Evolutionary conservation across 371 early-diverging fungal genomes (phyloP), one percentile per base, ranked within the genome.

Genomic region (Dichotomocladium elegans): DNA sequence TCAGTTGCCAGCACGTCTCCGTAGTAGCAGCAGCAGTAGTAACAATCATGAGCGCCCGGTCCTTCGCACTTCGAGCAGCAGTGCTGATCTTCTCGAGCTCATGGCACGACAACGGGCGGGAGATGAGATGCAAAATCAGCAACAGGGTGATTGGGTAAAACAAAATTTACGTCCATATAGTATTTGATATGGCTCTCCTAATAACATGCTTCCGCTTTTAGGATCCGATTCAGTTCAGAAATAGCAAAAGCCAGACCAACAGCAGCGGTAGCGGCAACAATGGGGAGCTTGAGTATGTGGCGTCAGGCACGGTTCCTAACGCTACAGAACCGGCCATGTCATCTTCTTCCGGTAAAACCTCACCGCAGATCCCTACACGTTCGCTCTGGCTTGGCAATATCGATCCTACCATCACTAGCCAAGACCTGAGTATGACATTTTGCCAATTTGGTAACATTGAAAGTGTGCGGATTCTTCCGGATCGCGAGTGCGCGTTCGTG

Each of bases 331-430:
- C 12, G 5, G 5, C n/a, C 44, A 48, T 34, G 30, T 12, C 33
- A 17, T 28, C 55, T 54, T 56, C 60, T 17, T 49, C 59, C 22
- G 57, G 42, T 27, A 44, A 35, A 42, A 47, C 35, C 14, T 46
- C 54, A 11, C 43, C 64, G 26, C 77, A 74, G 47, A 57, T 68
- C 17, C 86, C 89, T 10, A 86, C 93, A 41, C 86, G 95, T 8
- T 92, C 94, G 8, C 78, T 98, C 21, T 96, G 96, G 95, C 80
- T 96, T 47, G 96, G 96, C 29, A 95, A 95, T 60, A 77, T 96
- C 14, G 93, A 93, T 61, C 77, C 89, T 0, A 60, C 74, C 9
- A 77, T 94, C 53, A 83, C 86, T 4, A 73, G 81, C 17, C 75
- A 82, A n/a, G 94, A 95, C 34, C 74, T 98, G 41, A 78, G 85